Percentiles rank a stretch among this genome's conserved stretches.
Conservation (phyloP, 352 stramenopile genomes). For the Vaucheria bursata region DNA sequence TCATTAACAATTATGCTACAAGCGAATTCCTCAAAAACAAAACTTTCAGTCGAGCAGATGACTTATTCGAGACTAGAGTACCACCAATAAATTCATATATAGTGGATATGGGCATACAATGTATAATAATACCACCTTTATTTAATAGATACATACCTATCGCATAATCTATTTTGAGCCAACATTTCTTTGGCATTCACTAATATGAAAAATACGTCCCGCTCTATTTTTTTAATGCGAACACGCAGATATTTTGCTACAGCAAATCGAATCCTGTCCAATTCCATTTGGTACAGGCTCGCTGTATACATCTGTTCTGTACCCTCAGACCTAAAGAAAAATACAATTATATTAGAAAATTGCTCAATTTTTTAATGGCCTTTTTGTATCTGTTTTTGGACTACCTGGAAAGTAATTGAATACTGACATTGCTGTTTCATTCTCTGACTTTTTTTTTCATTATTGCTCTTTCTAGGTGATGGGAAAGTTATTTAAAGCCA, state of each 20-base stretch:
- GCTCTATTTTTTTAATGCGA: constrained; percentile 48
- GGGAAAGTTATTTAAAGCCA: too few species aligned
- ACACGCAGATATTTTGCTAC: constrained; percentile 44
- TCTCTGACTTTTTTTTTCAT: too few species aligned
- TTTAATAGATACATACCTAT: constrained; percentile 4
- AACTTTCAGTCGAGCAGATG: too few species aligned
- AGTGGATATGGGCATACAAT: too few species aligned
- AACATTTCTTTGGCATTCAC: constrained; percentile 7
- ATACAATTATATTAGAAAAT: background rate
- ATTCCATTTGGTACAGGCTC: constrained; percentile 49
- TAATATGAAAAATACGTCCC: constrained; percentile 28
- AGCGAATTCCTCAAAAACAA: too few species aligned
- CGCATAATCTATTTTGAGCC: constrained; percentile 21
- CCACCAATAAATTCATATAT: too few species aligned
- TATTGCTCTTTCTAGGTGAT: too few species aligned
- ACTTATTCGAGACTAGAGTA: too few species aligned
- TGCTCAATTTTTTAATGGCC: background rate
- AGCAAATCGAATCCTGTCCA: constrained; percentile 42
- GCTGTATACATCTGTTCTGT: constrained; percentile 40
- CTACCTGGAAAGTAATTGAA: background rate
- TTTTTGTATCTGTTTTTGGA: background rate
- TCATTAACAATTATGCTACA: too few species aligned
- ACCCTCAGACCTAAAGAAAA: background rate
- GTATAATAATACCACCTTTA: background rate
- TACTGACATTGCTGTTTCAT: too few species aligned